These are phyloP conservation scores for Sungouiozyma intestinalis DNA, from an alignment of 805 yeast genomes.

Conservation along the genomic window DNA sequence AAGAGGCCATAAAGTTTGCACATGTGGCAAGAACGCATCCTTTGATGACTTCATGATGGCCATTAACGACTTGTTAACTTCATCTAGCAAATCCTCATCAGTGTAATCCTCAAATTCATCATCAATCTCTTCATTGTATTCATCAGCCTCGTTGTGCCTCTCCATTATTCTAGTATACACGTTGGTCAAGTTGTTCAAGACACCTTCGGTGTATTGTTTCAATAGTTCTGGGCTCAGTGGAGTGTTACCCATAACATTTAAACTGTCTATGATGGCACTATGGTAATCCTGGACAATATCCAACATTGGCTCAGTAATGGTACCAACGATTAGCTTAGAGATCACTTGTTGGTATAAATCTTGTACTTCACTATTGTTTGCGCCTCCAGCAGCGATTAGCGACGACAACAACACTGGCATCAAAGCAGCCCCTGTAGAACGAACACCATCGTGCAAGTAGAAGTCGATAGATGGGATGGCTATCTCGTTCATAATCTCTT, in stretches of 20 bases:
- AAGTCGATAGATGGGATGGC: slow-evolving; percentile 84
- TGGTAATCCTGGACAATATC: slow-evolving; percentile 75
- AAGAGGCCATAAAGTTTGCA: slow-evolving; percentile 54
- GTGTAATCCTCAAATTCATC: slow-evolving; percentile 75
- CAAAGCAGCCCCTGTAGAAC: slow-evolving; percentile 80
- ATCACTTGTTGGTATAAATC: slow-evolving; percentile 65
- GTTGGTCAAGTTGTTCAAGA: slow-evolving; percentile 52
- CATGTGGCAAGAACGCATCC: slow-evolving; percentile 49
- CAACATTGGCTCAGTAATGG: slow-evolving; percentile 70
- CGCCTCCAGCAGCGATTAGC: slow-evolving; percentile 40
- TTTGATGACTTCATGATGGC: slow-evolving; percentile 57
- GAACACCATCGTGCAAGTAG: slow-evolving; percentile 87
- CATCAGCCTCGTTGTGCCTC: slow-evolving; percentile 71
- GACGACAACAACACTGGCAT: slow-evolving; percentile 68
- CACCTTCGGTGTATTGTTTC: slow-evolving; percentile 44
- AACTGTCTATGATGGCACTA: slow-evolving; percentile 54
- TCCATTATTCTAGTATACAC: slow-evolving; percentile 59
- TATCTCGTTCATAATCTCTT: slow-evolving; percentile 65
- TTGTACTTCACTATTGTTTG: slow-evolving; percentile 47
- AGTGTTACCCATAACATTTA: slow-evolving; percentile 57
- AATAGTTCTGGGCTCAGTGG: slow-evolving; percentile 48
- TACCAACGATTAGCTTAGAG: slow-evolving; percentile 53
- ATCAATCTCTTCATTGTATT: slow-evolving; percentile 76
- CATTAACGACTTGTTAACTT: slow-evolving; percentile 65
- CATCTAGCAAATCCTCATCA: slow-evolving; percentile 85